A percentile compares a stretch with the other conserved stretches of the same genome.
phyloP scores from a whole-genome alignment of 495 filamentous ascomycete species.

The Hypoxylon lenormandii region DNA sequence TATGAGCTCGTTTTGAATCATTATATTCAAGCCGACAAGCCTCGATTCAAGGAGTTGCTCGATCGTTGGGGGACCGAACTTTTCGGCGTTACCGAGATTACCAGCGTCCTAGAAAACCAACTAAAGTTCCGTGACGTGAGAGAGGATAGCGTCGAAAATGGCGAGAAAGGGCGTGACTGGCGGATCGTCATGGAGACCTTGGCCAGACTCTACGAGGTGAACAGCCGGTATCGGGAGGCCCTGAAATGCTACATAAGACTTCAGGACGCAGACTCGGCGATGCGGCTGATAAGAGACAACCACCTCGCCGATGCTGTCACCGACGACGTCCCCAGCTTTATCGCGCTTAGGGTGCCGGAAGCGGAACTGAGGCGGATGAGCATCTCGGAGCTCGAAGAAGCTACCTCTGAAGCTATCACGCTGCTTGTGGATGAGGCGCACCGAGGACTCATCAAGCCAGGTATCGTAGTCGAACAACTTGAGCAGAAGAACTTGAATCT shows the following conservation, averaged over 20 bases:
- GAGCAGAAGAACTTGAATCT: conserved; percentile 64
- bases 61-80: conserved; percentile 86
- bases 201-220: conserved; percentile 83
- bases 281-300: conserved; percentile 83
- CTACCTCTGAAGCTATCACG: conserved; percentile 81
- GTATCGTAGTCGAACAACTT: conserved; percentile 81
- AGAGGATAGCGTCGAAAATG: conserved; percentile 75
- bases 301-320: conserved; percentile 85
- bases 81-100: conserved; percentile 78
- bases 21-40: conserved; percentile 79
- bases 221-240: conserved; percentile 82
- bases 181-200: conserved; percentile 82
- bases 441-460: conserved; percentile 83
- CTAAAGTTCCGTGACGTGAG: conserved; percentile 74
- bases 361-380: conserved; percentile 74
- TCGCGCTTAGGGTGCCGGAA: conserved; percentile 83
- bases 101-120: conserved; percentile 76
- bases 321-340: conserved; percentile 88
- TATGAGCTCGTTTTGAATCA: conserved; percentile 89
- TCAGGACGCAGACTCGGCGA: conserved; percentile 89
- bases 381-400: conserved; percentile 76
- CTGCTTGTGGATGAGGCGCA: conserved; percentile 91
- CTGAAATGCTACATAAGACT: conserved; percentile 87
- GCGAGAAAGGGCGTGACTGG: conserved; percentile 79
- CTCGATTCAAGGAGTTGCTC: conserved; percentile 78